A percentile compares a stretch with the other conserved stretches of the same genome.
Evolutionary conservation across 768 basidiomycete species (phyloP).

Genomic region (Pleurotus salmoneostramineus): DNA sequence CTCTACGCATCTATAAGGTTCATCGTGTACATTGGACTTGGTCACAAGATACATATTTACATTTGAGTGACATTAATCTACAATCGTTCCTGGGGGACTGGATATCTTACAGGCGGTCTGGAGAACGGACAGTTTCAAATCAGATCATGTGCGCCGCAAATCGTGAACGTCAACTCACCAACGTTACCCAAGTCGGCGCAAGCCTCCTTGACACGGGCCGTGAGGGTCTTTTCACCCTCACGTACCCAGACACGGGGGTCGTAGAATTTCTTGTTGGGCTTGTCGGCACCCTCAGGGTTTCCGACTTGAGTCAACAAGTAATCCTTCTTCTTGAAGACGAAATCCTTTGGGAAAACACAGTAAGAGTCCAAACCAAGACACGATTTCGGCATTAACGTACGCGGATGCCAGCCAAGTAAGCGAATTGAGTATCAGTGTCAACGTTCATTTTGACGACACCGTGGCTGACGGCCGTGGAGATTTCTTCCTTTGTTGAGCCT

Average conservation of each 20-base stretch:
- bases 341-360: conserved; percentile 52
- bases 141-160: neutral
- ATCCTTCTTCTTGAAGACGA: conserved; percentile 77
- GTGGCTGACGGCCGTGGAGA: conserved; percentile 82
- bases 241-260: conserved; percentile 99
- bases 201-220: conserved; percentile 87
- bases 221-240: conserved; percentile 94
- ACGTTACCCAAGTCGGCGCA: conserved; percentile 81
- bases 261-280: conserved; percentile 99
- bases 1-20: no score
- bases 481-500: conserved; percentile 95
- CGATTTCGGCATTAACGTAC: conserved; percentile 28
- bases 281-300: conserved; percentile 94
- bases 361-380: neutral
- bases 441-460: conserved; percentile 99
- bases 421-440: conserved; percentile 92
- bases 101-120: neutral
- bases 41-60: neutral
- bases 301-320: conserved; percentile 92
- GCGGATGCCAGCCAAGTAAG: conserved; percentile 84
- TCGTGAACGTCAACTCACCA: conserved; percentile 16
- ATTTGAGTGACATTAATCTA: neutral
- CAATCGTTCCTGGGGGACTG: neutral
- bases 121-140: neutral
- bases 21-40: neutral